These are phyloP conservation scores for Xylariaceae sp. DNA, from an alignment of 2,329 filamentous ascomycete species.

Conservation along the genomic window DNA sequence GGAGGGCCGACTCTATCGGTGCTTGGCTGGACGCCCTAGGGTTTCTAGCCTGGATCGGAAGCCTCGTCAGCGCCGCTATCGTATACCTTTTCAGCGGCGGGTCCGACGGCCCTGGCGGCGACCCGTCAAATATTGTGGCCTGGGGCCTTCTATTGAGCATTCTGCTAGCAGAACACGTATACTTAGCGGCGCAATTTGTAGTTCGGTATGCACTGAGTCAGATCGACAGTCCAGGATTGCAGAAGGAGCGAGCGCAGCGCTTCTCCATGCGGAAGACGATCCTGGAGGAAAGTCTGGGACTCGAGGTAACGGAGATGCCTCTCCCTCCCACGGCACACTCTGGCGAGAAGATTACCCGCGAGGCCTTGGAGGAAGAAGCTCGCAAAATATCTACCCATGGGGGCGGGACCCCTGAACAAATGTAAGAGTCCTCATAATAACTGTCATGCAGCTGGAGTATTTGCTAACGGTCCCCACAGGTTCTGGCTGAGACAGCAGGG, in stretches of 20 bases:
- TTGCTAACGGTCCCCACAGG: constrained; percentile 39
- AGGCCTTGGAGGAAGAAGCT: constrained; percentile 66
- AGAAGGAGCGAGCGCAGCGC: constrained; percentile 81
- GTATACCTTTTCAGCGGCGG: constrained; percentile 85
- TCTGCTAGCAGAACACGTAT: constrained; percentile 85
- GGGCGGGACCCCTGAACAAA: constrained; percentile 54
- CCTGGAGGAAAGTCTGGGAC: constrained; percentile 71
- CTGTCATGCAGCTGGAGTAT: not conserved
- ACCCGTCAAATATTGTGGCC: constrained; percentile 69
- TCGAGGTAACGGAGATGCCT: constrained; percentile 54
- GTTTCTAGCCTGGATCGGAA: constrained; percentile 93
- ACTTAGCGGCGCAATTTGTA: constrained; percentile 74
- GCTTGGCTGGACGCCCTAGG: constrained; percentile 86
- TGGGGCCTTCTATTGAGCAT: constrained; percentile 84
- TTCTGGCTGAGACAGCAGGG: constrained; percentile 67
- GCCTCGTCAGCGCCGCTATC: constrained; percentile 81
- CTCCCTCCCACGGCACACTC: constrained; percentile 50
- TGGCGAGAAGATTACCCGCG: constrained; percentile 66
- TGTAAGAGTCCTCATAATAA: constrained; percentile 41
- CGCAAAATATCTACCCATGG: constrained; percentile 53
- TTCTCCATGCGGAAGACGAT: constrained; percentile 80
- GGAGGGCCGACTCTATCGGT: constrained; percentile 90
- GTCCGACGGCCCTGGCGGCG: constrained; percentile 65
- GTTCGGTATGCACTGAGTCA: constrained; percentile 76
- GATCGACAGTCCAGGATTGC: constrained; percentile 81